Evolutionary conservation across 805 yeast genomes (phyloP).

Genomic region (Hanseniaspora singularis): DNA sequence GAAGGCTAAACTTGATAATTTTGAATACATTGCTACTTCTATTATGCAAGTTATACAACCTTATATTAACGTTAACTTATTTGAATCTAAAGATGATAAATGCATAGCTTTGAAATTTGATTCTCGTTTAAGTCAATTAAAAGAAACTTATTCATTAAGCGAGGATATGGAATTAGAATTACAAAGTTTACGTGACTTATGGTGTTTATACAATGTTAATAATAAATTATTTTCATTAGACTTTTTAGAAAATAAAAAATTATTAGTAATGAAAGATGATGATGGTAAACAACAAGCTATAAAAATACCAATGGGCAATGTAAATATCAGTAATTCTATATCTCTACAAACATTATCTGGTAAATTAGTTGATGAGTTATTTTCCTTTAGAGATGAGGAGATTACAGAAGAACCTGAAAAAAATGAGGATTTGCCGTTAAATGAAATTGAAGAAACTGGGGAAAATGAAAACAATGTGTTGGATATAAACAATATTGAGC

Average conservation of each 20-base stretch:
- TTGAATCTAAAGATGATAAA: neutral
- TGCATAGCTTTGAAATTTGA: neutral
- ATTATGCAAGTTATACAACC: neutral
- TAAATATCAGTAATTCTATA: too few species aligned
- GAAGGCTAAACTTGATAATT: constrained; percentile 4
- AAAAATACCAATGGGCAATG: neutral
- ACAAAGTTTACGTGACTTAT: neutral
- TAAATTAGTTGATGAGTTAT: neutral
- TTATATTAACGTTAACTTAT: neutral
- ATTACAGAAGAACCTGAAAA: neutral
- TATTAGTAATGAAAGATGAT: neutral
- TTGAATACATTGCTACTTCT: neutral
- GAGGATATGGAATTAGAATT: neutral
- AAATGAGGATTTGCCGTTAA: too few species aligned
- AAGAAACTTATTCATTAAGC: neutral
- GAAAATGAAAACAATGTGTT: too few species aligned
- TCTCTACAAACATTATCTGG: too few species aligned
- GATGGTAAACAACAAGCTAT: neutral
- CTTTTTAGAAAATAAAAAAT: constrained; percentile 2
- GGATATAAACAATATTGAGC: too few species aligned
- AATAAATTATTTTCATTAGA: neutral
- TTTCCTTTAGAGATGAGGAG: too few species aligned
- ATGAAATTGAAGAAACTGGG: too few species aligned
- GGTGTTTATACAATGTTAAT: neutral
- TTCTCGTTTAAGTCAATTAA: neutral